Evolutionary conservation across 2,329 filamentous ascomycete genomes (phyloP).

Genomic region (Colletotrichum tropicicola): DNA sequence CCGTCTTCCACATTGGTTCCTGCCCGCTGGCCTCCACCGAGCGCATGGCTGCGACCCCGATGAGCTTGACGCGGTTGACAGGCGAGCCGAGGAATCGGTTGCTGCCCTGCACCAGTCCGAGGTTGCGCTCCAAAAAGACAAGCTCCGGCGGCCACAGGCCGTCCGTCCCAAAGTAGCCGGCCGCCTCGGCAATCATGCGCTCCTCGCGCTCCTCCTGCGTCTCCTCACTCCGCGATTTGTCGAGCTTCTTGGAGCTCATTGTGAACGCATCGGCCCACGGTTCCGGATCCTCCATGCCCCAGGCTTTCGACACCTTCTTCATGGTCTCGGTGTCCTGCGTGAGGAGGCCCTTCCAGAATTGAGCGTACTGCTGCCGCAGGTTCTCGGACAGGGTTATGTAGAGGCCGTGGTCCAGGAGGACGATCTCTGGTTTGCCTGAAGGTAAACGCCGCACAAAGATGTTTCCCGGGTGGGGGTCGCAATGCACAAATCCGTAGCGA

Average conservation of each 20-base stretch:
- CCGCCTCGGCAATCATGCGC: slow-evolving; percentile 63
- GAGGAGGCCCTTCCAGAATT: slow-evolving; percentile 73
- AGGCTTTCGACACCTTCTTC: slow-evolving; percentile 61
- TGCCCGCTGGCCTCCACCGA: not conserved
- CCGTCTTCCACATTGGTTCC: not conserved
- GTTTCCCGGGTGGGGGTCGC: slow-evolving; percentile 73
- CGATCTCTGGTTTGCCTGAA: slow-evolving; percentile 57
- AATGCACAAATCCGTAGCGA: slow-evolving; percentile 74
- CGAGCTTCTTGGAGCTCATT: slow-evolving; percentile 69
- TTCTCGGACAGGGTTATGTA: slow-evolving; percentile 72
- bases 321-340: slow-evolving; percentile 73
- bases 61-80: slow-evolving; percentile 78
- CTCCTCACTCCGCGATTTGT: slow-evolving; percentile 51
- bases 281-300: slow-evolving; percentile 72
- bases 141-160: slow-evolving; percentile 77
- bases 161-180: slow-evolving; percentile 70
- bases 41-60: slow-evolving; percentile 42
- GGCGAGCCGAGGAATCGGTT: slow-evolving; percentile 78
- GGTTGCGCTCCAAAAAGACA: slow-evolving; percentile 77
- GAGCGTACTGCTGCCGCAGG: slow-evolving; percentile 64
- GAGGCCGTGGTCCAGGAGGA: slow-evolving; percentile 75
- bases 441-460: slow-evolving; percentile 73
- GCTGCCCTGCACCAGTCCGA: slow-evolving; percentile 79
- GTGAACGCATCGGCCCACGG: slow-evolving; percentile 73
- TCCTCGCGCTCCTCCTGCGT: slow-evolving; percentile 71